Base-by-base conservation (phyloP, 371 early-diverging fungal genomes). In the Rhizopus stolonifer region DNA sequence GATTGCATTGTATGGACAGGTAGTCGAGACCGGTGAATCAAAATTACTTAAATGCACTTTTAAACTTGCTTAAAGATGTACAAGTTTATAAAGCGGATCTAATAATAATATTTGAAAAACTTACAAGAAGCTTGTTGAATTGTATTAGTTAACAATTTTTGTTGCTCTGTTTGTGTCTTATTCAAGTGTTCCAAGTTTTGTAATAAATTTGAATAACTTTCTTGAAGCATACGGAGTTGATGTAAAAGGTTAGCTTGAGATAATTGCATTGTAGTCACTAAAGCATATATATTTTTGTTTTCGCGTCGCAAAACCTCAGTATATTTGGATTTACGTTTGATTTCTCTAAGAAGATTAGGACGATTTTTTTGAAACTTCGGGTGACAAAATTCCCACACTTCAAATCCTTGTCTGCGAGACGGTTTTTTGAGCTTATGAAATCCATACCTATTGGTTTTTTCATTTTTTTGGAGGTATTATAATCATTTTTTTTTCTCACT, bases 221-320 rank as follows among this genome's bases (percentile, higher is more conserved):
- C 81, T 62, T 86, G 82, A 7, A 90, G 67, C 24, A 75, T 70
- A 23, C 70, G 67, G 43, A 89, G 74, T 46, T 85, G 83, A 64
- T 81, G 82, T 9, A 74, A 63, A 22, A 88, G 60, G 39, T 88
- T 85, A 17, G 72, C 65, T 55, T 89, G 90, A 4, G 83, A 72
- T 11, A 77, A 67, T 59, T 88, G 86, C 38, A 91, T 60, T 65
- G 82, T 72, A 17, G 85, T 81, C 56, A 89, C 71, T 34, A 85
- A 85, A 8, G 77, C 75, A 34, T 85, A 79, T 38, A 86, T 59
- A 56, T 89, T 88, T 8, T 84, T 85, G 3, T 84, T 70, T 49
- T 88, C 87, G 33, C 87, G 73, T 22, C 87, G 66, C 57, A 83
- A 64, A 9, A 80, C 64, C 46, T 88, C 89, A 19, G 86, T 79